Base-by-base conservation (phyloP, 805 yeast species). In the Priceomyces fermenticarens region DNA sequence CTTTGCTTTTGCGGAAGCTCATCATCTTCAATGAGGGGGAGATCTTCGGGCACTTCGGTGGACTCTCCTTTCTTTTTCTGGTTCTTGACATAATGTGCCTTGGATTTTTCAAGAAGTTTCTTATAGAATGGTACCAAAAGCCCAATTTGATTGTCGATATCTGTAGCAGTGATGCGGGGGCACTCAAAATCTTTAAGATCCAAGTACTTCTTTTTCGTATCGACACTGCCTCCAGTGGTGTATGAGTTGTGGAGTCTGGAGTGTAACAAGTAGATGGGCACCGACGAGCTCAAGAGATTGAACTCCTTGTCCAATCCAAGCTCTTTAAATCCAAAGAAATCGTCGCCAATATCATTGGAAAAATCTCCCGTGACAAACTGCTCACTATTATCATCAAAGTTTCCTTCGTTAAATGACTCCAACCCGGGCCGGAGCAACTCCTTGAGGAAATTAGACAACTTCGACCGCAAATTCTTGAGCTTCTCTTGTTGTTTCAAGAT, bases 241-340 rank as follows among this genome's bases (percentile, higher is more conserved):
- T 67, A 73, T n/a, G 82, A 75, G 43, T 75, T 83, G 35, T 81
- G 81, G 36, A 86, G 71, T 44, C 84, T 73, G 7, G 95, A 81
- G 51, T 88, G 96, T 29, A 93, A 68, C 42, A 93, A 68, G 61
- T 91, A 96, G 33, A 95, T 70, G 2, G 99, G 99, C 20, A 93
- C 88, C 0, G 96, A 79, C 2, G 90, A 77, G 23, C 90, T 84
- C 37, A 89, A 64, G 57, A 91, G 69, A 9, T 91, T 90, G 59
- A 88, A 85, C 60, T 93, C 99, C 53, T 84, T 87, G 54, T 91
- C 98, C 39, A 93, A 67, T 0, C 99, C 99, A 36, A 93, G 70
- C 49, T 91, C 98, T 57, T 78, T 85, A 71, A 93, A 95, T 0
- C 99, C 99, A 67, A 95, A 95, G 74, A 90, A 93, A 65, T 93